Evolutionary conservation across 306 rosid species (phyloP).

Genomic region (Malus fusca): DNA sequence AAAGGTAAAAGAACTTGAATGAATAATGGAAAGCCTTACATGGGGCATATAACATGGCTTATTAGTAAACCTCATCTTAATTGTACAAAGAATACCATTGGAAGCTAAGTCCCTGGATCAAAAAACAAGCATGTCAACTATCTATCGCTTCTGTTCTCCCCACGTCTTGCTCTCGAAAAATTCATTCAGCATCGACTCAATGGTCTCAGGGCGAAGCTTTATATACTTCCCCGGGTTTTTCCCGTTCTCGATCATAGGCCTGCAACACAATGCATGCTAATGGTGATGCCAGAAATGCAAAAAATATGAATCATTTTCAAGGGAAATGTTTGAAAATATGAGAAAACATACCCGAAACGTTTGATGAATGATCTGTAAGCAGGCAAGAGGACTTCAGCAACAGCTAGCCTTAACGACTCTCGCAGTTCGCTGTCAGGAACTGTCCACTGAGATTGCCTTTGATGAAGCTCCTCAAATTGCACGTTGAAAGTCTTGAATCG

Average conservation of each 20-base stretch:
- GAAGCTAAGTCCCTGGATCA: not conserved
- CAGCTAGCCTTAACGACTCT: slow-evolving; percentile 88
- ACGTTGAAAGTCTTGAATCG: slow-evolving; percentile 76
- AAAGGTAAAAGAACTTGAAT: not conserved
- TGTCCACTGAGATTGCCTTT: slow-evolving; percentile 95
- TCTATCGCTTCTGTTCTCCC: slow-evolving; percentile 75
- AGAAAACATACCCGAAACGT: slow-evolving; percentile 66
- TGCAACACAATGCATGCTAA: slow-evolving; percentile 20
- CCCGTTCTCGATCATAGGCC: slow-evolving; percentile 87
- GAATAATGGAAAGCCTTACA: not conserved
- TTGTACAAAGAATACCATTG: not conserved
- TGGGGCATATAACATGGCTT: not conserved
- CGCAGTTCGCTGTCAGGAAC: slow-evolving; percentile 93
- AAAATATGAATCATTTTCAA: not conserved
- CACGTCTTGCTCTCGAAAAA: slow-evolving; percentile 88
- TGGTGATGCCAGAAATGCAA: not conserved
- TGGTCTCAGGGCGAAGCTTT: slow-evolving; percentile 53
- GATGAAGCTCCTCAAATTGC: slow-evolving; percentile 87
- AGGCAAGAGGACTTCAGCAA: slow-evolving; percentile 90
- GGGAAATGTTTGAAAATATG: not conserved
- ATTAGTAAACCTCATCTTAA: not conserved
- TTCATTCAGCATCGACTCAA: slow-evolving; percentile 76
- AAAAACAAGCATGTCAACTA: not conserved
- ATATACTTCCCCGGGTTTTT: slow-evolving; percentile 76
- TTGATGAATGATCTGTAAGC: slow-evolving; percentile 88